phyloP scores from a whole-genome alignment of 495 filamentous ascomycete species.

The Neurospora pannonica region DNA sequence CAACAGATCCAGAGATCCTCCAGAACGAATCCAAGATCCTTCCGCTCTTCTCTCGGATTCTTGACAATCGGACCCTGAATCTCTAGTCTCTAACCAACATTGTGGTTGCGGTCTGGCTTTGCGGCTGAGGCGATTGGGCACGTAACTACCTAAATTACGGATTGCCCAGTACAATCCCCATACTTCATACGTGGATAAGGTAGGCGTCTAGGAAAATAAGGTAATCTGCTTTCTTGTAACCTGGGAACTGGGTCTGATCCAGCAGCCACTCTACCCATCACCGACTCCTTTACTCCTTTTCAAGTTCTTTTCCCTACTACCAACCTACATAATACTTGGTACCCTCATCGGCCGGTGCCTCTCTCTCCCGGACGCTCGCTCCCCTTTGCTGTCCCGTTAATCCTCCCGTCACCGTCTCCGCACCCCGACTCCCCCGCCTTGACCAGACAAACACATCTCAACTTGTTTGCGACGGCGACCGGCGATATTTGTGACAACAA shows the following conservation, averaged over 20 bases:
- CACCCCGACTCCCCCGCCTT: not conserved
- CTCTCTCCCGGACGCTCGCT: not conserved
- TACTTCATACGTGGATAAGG: not conserved
- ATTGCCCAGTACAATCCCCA: not conserved
- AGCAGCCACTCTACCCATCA: not conserved
- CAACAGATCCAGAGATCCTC: not conserved
- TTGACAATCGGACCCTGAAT: not conserved
- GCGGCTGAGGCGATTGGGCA: not conserved
- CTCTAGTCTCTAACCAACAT: not conserved
- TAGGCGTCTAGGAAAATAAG: not conserved
- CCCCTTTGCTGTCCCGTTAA: not conserved
- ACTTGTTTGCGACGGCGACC: constrained; percentile 6
- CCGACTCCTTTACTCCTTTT: not conserved
- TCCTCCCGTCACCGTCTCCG: constrained; percentile 1
- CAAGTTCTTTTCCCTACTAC: not conserved
- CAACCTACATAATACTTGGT: not conserved
- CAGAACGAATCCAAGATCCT: not conserved
- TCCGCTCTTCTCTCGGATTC: not conserved
- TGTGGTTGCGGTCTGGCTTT: not conserved
- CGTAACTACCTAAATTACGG: not conserved
- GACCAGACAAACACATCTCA: constrained; percentile 7
- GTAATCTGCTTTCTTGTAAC: not conserved
- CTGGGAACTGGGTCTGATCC: not conserved
- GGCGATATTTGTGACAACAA: constrained; percentile 11
- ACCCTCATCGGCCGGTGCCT: not conserved